Base-by-base conservation (phyloP, 176 grass and related monocot genomes). In the Triticum dicoccoides region DNA sequence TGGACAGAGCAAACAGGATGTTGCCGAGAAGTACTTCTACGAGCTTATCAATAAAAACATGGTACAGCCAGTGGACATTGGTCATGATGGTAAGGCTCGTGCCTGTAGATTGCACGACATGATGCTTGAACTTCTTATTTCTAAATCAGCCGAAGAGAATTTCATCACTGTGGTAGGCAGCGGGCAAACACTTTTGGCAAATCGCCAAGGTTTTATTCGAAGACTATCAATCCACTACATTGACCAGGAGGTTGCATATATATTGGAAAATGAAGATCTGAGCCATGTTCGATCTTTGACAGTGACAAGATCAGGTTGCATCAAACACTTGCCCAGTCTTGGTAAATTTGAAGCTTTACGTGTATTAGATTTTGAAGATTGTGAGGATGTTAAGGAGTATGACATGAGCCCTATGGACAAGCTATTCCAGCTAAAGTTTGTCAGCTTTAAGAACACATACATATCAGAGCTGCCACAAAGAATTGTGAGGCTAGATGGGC, bases 111-210 rank as follows among this genome's bases (percentile, higher is more conserved):
- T 91, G 9, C 85, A 91, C 13, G 85, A 87, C 21, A 66, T 83
- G 18, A 74, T 91, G 42, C 74, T 74, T 76, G 85, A 91, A 8
- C 11, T 84, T 5, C 49, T 91, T 35, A 29, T 66, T 2, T 32
- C 54, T 3, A 87, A 84, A 25, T 59, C 74, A 0, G 64, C 17
- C 38, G 89, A 87, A 61, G 89, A 87, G 23, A 91, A 87, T 15
- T 91, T 91, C 11, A 45, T 75, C 54, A 84, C 64, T 27, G 5
- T 80, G 11, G 11, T 80, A 80, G 4, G 3, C 9, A 6, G 35
- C 6, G 45, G 11, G 3, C 77, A 79, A 62, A 38, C 20, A 0
- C 11, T 17, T 80, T 4, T 41, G 15, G 12, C 11, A 49, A 49
- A 13, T 14, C 12, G 3, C 1, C 45, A 49, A 13, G 45, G 45